Evolutionary conservation across 2,329 filamentous ascomycete species (phyloP), one percentile per base, ranked within the genome.

Genomic region (Mycosphaerelloides madeirae): DNA sequence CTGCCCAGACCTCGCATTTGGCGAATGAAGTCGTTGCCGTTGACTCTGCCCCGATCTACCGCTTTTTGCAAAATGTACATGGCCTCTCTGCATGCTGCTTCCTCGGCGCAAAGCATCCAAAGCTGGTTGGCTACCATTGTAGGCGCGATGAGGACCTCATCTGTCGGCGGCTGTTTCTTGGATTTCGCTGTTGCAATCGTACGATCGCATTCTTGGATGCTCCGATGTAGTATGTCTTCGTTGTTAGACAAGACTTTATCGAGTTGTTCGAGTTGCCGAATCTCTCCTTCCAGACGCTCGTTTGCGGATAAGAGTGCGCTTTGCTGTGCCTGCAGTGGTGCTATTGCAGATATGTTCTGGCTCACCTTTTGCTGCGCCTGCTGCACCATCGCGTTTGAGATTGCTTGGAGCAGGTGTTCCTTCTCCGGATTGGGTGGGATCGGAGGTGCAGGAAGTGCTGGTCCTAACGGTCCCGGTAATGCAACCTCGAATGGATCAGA

Each of bases 351-450:
- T 14, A 80, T 76, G 55, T 90, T 90, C 59, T 93, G 85, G 19
- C 77, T 68, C 36, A 85, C 77, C 41, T 81, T 83, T 37, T 78
- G 77, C 49, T 82, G 80, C 13, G 90, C 81, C 50, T 86, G 82
- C 31, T 78, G 71, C 43, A 81, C 74, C 3, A 97, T 72, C 0
- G 82, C 79, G 44, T 77, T 73, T 29, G 84, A 88, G 22, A 97
- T 77, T 34, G 89, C 85, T 41, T 78, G 77, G 3, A 95, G 76
- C 13, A 97, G 78, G 15, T 85, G 84, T 65, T 97, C 89, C 64
- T 95, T 96, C 67, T 97, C 88, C 0, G 93, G 93, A 59, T 98
- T 98, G 0, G 89, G 90, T 0, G 93, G 91, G 25, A 96, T 88
- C 0, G 91, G 90, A 0, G 93, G 91, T 1, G 88, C 80, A 5